Evolutionary conservation across 2,329 filamentous ascomycete genomes (phyloP), one percentile per base, ranked within the genome.

Genomic region (Fusarium sp.): DNA sequence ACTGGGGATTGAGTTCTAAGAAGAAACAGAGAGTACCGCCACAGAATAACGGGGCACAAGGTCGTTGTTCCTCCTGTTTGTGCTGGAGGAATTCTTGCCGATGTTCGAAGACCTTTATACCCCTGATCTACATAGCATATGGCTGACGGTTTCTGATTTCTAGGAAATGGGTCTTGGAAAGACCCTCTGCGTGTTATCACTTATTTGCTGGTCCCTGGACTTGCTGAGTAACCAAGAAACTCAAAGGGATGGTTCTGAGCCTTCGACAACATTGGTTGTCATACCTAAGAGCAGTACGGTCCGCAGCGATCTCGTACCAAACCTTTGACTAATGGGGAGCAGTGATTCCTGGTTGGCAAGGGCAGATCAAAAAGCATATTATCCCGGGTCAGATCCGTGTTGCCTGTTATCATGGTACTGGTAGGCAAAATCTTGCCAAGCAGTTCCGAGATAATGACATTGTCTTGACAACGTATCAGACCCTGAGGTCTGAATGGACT

Each of bases 101-200:
- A 64, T 60, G 61, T 29, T 9, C 3, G 29, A 29, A 10, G 9
- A 29, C 8, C 29, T 9, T 29, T 10, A 29, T 29, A 10, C 29
- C 29, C 29, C 29, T 10, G 29, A 8, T 29, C 8, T 29, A 29
- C 8, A 29, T 29, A 29, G 7, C 29, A 29, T 29, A 29, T 29
- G 8, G 8, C 29, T 29, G 29, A 29, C 29, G 27, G 6, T 27
- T 27, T 27, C 27, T 19, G 11, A 10, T 5, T 23, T 10, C 4
- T 3, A 80, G 78, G 79, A 82, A 31, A 82, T 82, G 80, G 81
- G 81, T 0, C 72, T 82, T 3, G 80, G 80, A 0, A 82, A 83
- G 56, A 79, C 79, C 0, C 65, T 82, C 5, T 78, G 70, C 29
- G 70, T 73, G 1, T 27, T 82, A 0, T 74, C 81, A 18, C 60